These are phyloP conservation scores for Phytophthora nicotianae DNA, from an alignment of 352 stramenopile species.

Conservation along the genomic window DNA sequence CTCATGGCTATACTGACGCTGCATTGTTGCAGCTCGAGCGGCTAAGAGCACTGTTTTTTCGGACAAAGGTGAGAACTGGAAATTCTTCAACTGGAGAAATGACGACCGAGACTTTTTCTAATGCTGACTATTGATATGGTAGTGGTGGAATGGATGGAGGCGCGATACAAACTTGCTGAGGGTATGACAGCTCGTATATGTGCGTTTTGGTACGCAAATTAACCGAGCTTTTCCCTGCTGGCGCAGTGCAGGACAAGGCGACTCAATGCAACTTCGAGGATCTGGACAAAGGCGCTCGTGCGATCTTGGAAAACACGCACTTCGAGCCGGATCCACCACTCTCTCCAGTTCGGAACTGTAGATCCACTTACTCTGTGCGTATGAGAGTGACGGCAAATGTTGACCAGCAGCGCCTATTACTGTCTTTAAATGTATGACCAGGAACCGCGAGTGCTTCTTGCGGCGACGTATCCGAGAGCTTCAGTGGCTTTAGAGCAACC, in stretches of 20 bases:
- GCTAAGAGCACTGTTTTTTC: constrained; percentile 36
- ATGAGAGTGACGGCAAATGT: neutral
- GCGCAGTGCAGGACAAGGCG: constrained; percentile 31
- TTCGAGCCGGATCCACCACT: constrained; percentile 18
- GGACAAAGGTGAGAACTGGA: constrained; percentile 28
- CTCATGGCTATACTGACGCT: constrained; percentile 5
- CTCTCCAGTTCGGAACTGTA: constrained; percentile 7
- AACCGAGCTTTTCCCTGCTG: constrained; percentile 5
- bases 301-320: constrained; percentile 1
- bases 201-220: neutral
- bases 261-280: constrained; percentile 36
- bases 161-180: constrained; percentile 17
- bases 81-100: neutral
- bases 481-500: neutral
- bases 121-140: constrained; percentile 2
- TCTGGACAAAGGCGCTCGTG: constrained; percentile 9
- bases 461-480: neutral
- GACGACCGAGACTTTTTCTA: neutral
- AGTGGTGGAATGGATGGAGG: constrained; percentile 44
- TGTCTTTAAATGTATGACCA: neutral
- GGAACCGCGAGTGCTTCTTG: constrained; percentile 1
- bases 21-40: constrained; percentile 24
- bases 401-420: neutral
- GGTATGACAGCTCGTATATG: constrained; percentile 8
- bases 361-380: constrained; percentile 7